Percentiles rank a stretch among this genome's conserved stretches.
phyloP scores from a whole-genome alignment of 108 stramenopile genomes.

The Cylindrotheca fusiformis region DNA sequence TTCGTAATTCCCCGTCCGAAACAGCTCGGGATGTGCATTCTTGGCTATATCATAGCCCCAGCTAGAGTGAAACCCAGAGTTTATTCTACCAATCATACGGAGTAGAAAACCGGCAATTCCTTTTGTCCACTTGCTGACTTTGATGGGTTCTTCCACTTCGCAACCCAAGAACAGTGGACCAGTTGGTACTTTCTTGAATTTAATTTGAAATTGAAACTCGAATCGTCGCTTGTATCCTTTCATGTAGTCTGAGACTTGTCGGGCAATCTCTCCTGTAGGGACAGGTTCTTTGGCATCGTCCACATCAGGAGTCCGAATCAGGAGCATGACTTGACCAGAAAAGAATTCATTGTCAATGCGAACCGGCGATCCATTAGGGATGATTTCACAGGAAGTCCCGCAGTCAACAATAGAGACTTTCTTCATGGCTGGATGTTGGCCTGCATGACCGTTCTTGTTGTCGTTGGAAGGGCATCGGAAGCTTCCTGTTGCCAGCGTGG shows the following conservation, averaged over 20 bases:
- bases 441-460: too few relatives aligned
- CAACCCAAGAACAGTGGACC: slow-evolving; percentile 67
- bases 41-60: slow-evolving; percentile 34
- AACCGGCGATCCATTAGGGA: slow-evolving; percentile 40
- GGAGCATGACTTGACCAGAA: slow-evolving; percentile 52
- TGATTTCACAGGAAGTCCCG: slow-evolving; percentile 27
- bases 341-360: slow-evolving; percentile 69
- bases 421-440: slow-evolving; percentile 39
- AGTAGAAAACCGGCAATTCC: slow-evolving; percentile 45
- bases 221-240: slow-evolving; percentile 57
- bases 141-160: slow-evolving; percentile 54
- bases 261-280: slow-evolving; percentile 19
- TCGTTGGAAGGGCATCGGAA: too few relatives aligned
- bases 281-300: slow-evolving; percentile 28
- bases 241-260: slow-evolving; percentile 40
- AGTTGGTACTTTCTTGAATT: slow-evolving; percentile 59
- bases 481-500: too few relatives aligned
- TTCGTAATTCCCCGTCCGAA: slow-evolving; percentile 43
- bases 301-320: slow-evolving; percentile 68
- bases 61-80: slow-evolving; percentile 63
- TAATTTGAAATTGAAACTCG: slow-evolving; percentile 82
- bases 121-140: slow-evolving; percentile 50
- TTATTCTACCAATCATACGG: slow-evolving; percentile 61
- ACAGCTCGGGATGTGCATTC: background rate
- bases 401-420: slow-evolving; percentile 37